Percentiles rank a stretch among this genome's conserved stretches.
Evolutionary conservation across 768 basidiomycete genomes (phyloP).

Genomic region (Kwoniella bestiolae): DNA sequence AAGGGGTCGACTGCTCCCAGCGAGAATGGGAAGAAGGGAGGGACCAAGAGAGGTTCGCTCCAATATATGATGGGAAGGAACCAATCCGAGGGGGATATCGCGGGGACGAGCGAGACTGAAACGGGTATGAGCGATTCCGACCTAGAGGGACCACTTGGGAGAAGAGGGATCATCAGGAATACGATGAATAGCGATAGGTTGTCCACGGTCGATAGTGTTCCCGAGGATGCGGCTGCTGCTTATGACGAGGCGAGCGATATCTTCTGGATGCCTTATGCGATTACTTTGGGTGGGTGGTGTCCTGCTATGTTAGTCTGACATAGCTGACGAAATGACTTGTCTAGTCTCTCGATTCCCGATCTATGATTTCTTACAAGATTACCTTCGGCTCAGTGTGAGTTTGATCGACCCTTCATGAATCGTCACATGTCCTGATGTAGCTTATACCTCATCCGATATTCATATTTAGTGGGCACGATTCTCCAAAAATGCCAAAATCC

Average conservation of each 20-base stretch:
- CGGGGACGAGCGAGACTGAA: conserved; percentile 34
- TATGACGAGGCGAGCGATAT: conserved; percentile 43
- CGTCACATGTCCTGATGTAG: no score
- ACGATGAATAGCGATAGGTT: not conserved
- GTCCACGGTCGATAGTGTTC: conserved; percentile 24
- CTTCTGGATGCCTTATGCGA: conserved; percentile 91
- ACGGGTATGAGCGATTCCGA: conserved; percentile 37
- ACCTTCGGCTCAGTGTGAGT: conserved; percentile 70
- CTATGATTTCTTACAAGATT: conserved; percentile 93
- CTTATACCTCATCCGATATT: not conserved
- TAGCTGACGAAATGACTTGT: conserved; percentile 42
- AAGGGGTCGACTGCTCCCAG: conserved; percentile 1
- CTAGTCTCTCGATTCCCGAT: conserved; percentile 90
- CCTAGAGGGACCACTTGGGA: conserved; percentile 26
- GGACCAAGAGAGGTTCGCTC: conserved; percentile 9
- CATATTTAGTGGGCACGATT: conserved; percentile 46
- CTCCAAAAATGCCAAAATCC: conserved; percentile 86
- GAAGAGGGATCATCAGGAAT: not conserved
- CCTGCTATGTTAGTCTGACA: conserved; percentile 16
- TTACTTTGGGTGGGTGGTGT: conserved; percentile 62
- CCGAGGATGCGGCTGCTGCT: conserved; percentile 31
- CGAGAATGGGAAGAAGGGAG: not conserved
- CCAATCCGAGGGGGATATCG: conserved; percentile 18
- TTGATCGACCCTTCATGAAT: not conserved
- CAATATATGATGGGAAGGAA: conserved; percentile 23